phyloP scores from a whole-genome alignment of 306 rosid species.

The Glycine latifolia region DNA sequence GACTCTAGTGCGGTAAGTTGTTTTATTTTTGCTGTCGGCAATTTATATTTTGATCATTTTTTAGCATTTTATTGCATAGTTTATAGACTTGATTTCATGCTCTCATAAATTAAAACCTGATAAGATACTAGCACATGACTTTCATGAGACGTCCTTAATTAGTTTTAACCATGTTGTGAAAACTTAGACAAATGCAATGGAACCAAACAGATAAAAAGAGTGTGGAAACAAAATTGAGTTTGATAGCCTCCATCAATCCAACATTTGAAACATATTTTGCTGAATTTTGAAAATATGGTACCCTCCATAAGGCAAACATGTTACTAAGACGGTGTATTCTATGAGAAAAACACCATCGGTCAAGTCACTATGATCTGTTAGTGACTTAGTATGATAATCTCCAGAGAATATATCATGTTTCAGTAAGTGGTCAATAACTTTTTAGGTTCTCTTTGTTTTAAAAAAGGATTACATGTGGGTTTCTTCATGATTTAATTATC shows the following conservation, averaged over 20 bases:
- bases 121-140: background rate
- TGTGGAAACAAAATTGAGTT: constrained; percentile 14
- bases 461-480: background rate
- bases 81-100: constrained; percentile 7
- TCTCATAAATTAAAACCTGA: background rate
- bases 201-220: constrained; percentile 3
- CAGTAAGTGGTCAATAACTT: background rate
- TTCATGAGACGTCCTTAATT: background rate
- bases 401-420: background rate
- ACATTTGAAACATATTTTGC: background rate
- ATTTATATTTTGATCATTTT: constrained; percentile 25
- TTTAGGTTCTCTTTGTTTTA: constrained; percentile 21
- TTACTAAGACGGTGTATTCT: too few species aligned
- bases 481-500: constrained; percentile 4
- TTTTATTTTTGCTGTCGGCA: background rate
- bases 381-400: too few species aligned
- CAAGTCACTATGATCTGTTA: constrained; percentile 23
- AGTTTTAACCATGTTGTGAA: constrained; percentile 1
- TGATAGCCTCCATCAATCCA: constrained; percentile 12
- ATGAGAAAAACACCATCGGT: background rate
- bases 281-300: constrained; percentile 2
- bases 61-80: background rate
- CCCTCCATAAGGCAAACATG: background rate
- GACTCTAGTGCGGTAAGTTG: constrained; percentile 93
- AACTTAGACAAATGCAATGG: constrained; percentile 7